Percentiles rank a stretch among this genome's conserved stretches.
Evolutionary conservation across 2,329 filamentous ascomycete species (phyloP).

Genomic region (Pseudogymnoascus destructans): DNA sequence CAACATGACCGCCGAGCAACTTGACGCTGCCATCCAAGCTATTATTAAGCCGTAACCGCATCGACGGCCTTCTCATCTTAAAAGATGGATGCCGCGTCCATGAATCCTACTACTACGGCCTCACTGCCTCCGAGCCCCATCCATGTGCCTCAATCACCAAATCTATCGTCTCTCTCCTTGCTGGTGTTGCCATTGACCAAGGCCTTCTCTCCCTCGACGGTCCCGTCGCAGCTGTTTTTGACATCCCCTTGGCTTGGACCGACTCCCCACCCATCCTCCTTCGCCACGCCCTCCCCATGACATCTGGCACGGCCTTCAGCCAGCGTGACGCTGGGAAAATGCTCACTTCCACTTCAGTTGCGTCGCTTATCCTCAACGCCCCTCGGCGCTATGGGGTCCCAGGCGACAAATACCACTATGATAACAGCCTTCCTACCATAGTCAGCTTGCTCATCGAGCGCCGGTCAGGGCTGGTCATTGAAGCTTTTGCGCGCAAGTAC

Average conservation of each 20-base stretch:
- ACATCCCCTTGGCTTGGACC: not conserved
- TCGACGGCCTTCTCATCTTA: not conserved
- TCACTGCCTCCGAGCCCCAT: not conserved
- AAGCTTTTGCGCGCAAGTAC: not conserved
- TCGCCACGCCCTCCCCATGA: not conserved
- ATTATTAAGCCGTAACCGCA: not conserved
- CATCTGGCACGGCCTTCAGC: not conserved
- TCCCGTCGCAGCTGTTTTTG: not conserved
- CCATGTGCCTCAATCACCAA: not conserved
- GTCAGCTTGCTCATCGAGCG: conserved; percentile 1
- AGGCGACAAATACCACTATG: not conserved
- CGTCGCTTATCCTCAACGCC: not conserved
- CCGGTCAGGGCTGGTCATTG: not conserved
- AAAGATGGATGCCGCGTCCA: not conserved
- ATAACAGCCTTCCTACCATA: not conserved
- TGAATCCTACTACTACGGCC: not conserved
- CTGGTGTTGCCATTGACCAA: not conserved
- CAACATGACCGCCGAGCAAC: not conserved
- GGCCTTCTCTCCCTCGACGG: not conserved
- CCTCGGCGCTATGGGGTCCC: not conserved
- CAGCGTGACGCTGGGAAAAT: not conserved
- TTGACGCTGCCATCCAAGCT: not conserved
- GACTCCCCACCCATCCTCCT: not conserved
- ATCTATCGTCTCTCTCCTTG: not conserved
- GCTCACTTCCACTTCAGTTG: not conserved